phyloP scores from a whole-genome alignment of 1,284 basidiomycete species.

The Sanghuangporus sanghuang region DNA sequence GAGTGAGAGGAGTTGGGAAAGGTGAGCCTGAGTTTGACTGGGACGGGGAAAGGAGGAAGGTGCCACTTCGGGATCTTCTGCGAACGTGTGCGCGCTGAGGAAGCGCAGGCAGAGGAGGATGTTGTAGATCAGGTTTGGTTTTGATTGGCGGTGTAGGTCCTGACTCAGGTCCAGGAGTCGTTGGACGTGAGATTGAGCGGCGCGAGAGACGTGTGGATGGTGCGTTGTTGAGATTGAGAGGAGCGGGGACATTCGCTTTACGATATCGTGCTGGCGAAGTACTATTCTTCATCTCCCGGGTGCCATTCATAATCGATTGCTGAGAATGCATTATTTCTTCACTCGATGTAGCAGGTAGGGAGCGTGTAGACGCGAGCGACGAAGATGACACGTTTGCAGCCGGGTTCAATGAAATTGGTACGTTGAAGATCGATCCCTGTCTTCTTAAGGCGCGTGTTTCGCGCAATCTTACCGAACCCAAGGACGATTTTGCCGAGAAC shows the following conservation, averaged over 20 bases:
- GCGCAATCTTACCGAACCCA: not conserved
- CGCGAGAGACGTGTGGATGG: slow-evolving; percentile 11
- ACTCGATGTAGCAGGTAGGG: not conserved
- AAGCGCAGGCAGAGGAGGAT: not conserved
- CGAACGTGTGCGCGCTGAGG: not conserved
- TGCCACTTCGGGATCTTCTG: not conserved
- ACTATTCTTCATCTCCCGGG: not conserved
- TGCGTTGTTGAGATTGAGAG: slow-evolving; percentile 20
- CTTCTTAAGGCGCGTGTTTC: slow-evolving; percentile 4
- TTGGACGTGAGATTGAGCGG: not conserved
- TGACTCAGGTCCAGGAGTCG: not conserved
- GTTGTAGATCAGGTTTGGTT: slow-evolving; percentile 1
- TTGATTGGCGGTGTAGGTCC: slow-evolving; percentile 3
- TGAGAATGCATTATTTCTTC: not conserved
- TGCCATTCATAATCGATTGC: slow-evolving; percentile 2
- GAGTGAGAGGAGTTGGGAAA: slow-evolving; percentile 23
- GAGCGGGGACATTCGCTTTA: slow-evolving; percentile 22
- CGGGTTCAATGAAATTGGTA: not conserved
- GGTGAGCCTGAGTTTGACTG: slow-evolving; percentile 21
- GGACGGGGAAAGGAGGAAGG: slow-evolving; percentile 18
- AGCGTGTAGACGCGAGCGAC: slow-evolving; percentile 3
- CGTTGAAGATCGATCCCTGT: slow-evolving; percentile 12
- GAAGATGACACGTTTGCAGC: slow-evolving; percentile 5
- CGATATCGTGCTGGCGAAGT: slow-evolving; percentile 21
- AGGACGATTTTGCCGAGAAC: not conserved